Base-by-base conservation (phyloP, 1,139 yeast species). In the Hyphopichia burtonii region DNA sequence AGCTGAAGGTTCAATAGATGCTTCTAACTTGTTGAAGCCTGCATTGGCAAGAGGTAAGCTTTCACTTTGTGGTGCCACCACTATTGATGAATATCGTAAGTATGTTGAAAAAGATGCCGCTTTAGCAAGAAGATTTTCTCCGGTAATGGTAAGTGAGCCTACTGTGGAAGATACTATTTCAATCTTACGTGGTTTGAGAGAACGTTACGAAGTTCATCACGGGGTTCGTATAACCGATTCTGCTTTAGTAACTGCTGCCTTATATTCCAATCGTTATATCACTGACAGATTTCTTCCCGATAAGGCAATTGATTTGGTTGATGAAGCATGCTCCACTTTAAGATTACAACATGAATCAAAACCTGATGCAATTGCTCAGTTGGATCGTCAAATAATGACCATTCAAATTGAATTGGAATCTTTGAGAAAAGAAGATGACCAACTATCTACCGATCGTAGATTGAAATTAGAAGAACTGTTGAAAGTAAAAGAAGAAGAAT, bases 31-130 rank as follows among this genome's bases (percentile, higher is more conserved):
- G 53, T 74, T 93, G 56, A 93, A 93, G 58, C 99, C 99, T 0
- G 95, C 95, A 6, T 71, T 93, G 47, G 97, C 99, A 0, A 81
- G 96, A 57, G 99, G 99, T 4, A 82, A 83, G 55, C 74, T 93
- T 43, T 93, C 96, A 46, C 87, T 96, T 66, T 89, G 96, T 58
- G 97, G 98, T 50, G 99, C 99, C 1, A 93, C 99, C 1, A 89
- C 96, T 2, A 68, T 86, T 41, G 96, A 89, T 47, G 96, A 89
- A 61, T 89, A 85, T 65, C 65, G 89, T 37, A 87, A 87, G 59
- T 86, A 88, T 52, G 90, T 89, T 44, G 96, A 89, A 62, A 89
- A 89, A 59, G 96, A 89, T 58, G 95, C 96, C 0, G 96, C 96
- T 0, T 72, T 89, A 45, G 89, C 96, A 2, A 79, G 99, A 67